Percentiles rank a stretch among this genome's conserved stretches.
phyloP scores from a whole-genome alignment of 2,329 filamentous ascomycete genomes.

The Fusarium solani-melongenae region DNA sequence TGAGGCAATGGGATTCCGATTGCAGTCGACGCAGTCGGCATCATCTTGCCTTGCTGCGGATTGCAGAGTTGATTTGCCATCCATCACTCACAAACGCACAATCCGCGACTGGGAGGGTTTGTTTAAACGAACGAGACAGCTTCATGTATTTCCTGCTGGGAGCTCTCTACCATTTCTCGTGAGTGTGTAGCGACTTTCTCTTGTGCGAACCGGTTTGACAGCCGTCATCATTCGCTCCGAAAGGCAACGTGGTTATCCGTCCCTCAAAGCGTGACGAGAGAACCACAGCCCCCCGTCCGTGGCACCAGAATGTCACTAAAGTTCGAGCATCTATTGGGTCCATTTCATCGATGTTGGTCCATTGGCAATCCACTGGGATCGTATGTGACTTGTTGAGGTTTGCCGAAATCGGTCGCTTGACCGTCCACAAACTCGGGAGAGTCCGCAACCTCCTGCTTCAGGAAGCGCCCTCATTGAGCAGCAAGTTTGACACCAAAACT shows the following conservation, averaged over 20 bases:
- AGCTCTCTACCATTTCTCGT: not conserved
- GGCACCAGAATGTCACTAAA: constrained; percentile 24
- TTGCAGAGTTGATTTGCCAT: constrained; percentile 3
- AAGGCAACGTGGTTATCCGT: constrained; percentile 31
- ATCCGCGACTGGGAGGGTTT: not conserved
- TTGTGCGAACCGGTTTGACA: constrained; percentile 30
- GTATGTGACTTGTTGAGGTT: not conserved
- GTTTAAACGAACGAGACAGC: constrained; percentile 5
- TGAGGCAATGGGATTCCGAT: not conserved
- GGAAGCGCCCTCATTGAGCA: not conserved
- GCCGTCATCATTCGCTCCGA: constrained; percentile 36
- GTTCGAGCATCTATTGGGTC: constrained; percentile 13
- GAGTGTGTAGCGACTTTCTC: constrained; percentile 29
- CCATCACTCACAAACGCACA: not conserved
- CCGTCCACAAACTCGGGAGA: constrained; percentile 1
- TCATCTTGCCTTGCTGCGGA: constrained; percentile 7
- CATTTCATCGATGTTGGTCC: not conserved
- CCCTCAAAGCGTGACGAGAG: constrained; percentile 27
- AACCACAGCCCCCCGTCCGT: constrained; percentile 28
- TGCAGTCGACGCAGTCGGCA: constrained; percentile 13
- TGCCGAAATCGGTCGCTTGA: constrained; percentile 7
- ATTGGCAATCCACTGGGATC: not conserved
- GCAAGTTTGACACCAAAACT: not conserved
- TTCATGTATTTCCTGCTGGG: not conserved
- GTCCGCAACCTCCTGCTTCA: not conserved